Evolutionary conservation across 2,329 filamentous ascomycete genomes (phyloP).

Genomic region (Moelleriella libera): DNA sequence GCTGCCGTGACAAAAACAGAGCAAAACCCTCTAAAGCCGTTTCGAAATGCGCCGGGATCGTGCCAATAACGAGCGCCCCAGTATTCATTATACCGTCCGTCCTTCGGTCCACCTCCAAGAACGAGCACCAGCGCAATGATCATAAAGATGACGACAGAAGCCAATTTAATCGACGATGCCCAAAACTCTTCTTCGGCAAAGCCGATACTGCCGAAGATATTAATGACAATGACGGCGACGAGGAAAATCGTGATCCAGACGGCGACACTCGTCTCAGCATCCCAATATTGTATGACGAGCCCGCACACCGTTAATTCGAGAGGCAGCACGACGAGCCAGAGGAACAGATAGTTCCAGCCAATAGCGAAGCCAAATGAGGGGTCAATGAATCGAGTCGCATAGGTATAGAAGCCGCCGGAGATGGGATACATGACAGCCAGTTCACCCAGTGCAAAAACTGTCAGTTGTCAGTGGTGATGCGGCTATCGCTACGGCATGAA

Average conservation of each 20-base stretch:
- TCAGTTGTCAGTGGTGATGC: neutral
- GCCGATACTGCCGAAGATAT: constrained; percentile 39
- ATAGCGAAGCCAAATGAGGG: constrained; percentile 45
- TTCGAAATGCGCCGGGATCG: constrained; percentile 40
- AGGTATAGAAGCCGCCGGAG: constrained; percentile 49
- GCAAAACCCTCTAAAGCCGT: constrained; percentile 58
- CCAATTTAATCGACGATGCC: constrained; percentile 39
- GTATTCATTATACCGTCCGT: constrained; percentile 24
- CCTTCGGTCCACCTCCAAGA: constrained; percentile 39
- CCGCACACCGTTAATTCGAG: constrained; percentile 36
- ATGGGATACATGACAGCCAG: constrained; percentile 47
- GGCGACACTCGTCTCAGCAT: constrained; percentile 26
- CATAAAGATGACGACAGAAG: constrained; percentile 46
- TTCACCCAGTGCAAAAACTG: constrained; percentile 45
- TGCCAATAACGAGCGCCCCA: constrained; percentile 29
- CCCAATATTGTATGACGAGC: constrained; percentile 38
- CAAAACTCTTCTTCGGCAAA: constrained; percentile 43
- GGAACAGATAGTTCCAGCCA: constrained; percentile 30
- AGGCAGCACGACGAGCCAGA: constrained; percentile 35
- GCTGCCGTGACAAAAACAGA: constrained; percentile 56
- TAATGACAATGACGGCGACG: constrained; percentile 32
- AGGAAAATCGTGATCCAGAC: constrained; percentile 42
- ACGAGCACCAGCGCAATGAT: constrained; percentile 43
- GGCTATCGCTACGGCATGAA: neutral
- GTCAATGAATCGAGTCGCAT: constrained; percentile 46